Evolutionary conservation across 352 stramenopile genomes (phyloP).

Genomic region (Pythium rishiriense): DNA sequence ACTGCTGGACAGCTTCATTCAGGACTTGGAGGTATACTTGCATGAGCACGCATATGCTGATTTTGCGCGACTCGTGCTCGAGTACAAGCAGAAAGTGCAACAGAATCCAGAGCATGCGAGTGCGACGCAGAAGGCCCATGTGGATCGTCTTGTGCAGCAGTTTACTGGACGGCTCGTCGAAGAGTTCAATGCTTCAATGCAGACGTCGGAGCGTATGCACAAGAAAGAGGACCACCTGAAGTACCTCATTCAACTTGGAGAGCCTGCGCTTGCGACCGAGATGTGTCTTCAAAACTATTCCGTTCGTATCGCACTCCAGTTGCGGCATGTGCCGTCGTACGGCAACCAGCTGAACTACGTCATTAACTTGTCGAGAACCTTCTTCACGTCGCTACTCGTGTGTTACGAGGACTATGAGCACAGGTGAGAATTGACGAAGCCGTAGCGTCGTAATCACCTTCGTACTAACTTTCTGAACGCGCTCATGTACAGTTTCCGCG

Average conservation of each 20-base stretch:
- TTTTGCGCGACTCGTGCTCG: constrained; percentile 54
- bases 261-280: constrained; percentile 64
- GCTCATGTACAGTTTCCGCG: constrained; percentile 51
- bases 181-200: constrained; percentile 76
- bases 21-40: constrained; percentile 67
- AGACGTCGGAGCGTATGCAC: constrained; percentile 79
- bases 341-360: constrained; percentile 80
- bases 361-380: constrained; percentile 78
- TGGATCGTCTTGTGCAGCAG: constrained; percentile 52
- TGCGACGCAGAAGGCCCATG: constrained; percentile 41
- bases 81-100: constrained; percentile 50
- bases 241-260: constrained; percentile 70
- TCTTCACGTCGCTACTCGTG: constrained; percentile 85
- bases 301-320: constrained; percentile 69
- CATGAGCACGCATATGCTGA: constrained; percentile 66
- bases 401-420: constrained; percentile 82
- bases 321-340: constrained; percentile 72
- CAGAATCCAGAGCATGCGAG: constrained; percentile 37
- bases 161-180: constrained; percentile 66
- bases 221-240: constrained; percentile 81
- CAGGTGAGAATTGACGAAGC: no score
- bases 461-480: no score
- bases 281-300: constrained; percentile 87
- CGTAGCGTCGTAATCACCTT: no score
- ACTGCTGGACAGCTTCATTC: constrained; percentile 57